Base-by-base conservation (phyloP, 2,329 filamentous ascomycete species). In the Xylariaceae sp. region DNA sequence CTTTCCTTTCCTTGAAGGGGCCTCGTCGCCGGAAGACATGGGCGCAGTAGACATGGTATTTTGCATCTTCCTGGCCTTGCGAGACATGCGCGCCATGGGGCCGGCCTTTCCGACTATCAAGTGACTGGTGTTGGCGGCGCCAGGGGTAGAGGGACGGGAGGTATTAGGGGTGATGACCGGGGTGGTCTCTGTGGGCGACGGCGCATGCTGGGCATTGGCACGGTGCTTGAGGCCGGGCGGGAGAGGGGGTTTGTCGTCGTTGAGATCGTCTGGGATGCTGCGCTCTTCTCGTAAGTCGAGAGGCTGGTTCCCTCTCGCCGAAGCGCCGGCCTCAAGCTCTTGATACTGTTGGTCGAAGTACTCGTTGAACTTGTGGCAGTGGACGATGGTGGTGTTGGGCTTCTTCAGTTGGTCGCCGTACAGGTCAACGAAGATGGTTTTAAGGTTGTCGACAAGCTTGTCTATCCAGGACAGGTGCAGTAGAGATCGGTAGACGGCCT, bases 381-480 rank as follows among this genome's bases (percentile, higher is more conserved):
- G 82, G 49, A 94, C 77, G 18, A 88, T 76, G 47, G 87, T 90
- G 11, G 85, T 88, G 65, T 92, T 82, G 22, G 87, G 82, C 60
- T 88, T 88, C 67, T 84, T 90, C 48, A 99, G 75, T 68, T 96
- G 87, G 51, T 94, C 86, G 58, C 85, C 88, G 68, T 97, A 99
- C 27, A 96, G 78, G 57, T 90, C 88, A 58, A 94, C 80, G 65
- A 97, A 99, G 32, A 99, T 85, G 10, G 88, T 90, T 67, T 86
- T 89, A 62, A 97, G 90, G 63, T 97, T 95, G 65, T 96, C 92
- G 58, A 99, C 83, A 42, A 99, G 85, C 68, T 94, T 90, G 70
- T 99, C 94, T 57, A 97, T 89, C 94, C 95, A 99, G 11, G 89
- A 91, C 9, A 99, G 81, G 69, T 96, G 91, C 30, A 99, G 80